Evolutionary conservation across 768 basidiomycete species (phyloP).

Genomic region (Pholiota molesta): DNA sequence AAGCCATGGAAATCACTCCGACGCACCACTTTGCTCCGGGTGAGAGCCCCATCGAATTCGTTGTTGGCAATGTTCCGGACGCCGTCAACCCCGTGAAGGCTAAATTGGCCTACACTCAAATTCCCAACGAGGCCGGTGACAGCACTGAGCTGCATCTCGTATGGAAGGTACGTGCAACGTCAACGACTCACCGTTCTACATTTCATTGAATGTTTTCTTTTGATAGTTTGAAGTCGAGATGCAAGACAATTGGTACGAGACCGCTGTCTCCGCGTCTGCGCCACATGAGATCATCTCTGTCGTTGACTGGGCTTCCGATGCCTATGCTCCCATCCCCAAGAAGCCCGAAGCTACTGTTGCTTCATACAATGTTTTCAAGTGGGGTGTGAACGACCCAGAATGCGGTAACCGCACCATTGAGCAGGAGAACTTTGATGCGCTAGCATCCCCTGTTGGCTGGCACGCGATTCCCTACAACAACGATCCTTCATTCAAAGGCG

Average conservation of each 20-base stretch:
- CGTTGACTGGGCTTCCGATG: constrained; percentile 93
- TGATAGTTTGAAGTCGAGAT: constrained; percentile 86
- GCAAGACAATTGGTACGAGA: constrained; percentile 96
- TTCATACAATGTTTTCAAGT: constrained; percentile 76
- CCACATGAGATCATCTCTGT: constrained; percentile 86
- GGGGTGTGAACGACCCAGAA: constrained; percentile 86
- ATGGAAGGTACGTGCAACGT: constrained; percentile 65
- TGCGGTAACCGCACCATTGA: constrained; percentile 61
- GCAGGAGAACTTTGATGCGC: constrained; percentile 71
- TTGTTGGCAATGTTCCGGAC: constrained; percentile 69
- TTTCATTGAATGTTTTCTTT: constrained; percentile 10
- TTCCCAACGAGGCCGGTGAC: constrained; percentile 65
- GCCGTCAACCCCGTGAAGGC: constrained; percentile 82
- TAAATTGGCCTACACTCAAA: constrained; percentile 78
- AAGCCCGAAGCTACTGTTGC: constrained; percentile 30
- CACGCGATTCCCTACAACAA: constrained; percentile 75
- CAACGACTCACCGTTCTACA: not conserved
- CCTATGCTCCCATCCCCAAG: constrained; percentile 49
- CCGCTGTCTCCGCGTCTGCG: constrained; percentile 72
- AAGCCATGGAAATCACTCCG: constrained; percentile 48
- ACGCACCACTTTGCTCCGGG: constrained; percentile 50
- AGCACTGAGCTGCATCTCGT: constrained; percentile 69
- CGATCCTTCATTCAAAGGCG: constrained; percentile 56
- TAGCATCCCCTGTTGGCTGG: constrained; percentile 92
- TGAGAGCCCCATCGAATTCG: constrained; percentile 38